Evolutionary conservation across 352 stramenopile genomes (phyloP).

Genomic region (Globisporangium orthogonon): DNA sequence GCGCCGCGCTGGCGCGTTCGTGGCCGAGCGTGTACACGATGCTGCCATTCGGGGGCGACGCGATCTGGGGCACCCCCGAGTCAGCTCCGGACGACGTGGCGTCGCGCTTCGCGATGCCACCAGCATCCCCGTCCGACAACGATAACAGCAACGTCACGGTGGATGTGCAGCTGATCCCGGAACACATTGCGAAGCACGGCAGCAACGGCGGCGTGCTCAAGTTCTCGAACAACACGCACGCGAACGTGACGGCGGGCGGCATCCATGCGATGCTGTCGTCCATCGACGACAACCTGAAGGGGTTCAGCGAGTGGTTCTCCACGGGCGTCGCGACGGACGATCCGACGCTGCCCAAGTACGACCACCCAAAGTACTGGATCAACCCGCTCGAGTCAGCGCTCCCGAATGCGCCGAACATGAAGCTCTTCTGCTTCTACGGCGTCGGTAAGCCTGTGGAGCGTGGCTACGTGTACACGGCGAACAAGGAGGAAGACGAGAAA

Average conservation of each 20-base stretch:
- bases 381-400: constrained; percentile 86
- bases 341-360: constrained; percentile 38
- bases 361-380: constrained; percentile 70
- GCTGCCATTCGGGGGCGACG: constrained; percentile 89
- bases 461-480: constrained; percentile 68
- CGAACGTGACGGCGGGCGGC: constrained; percentile 46
- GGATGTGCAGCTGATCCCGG: constrained; percentile 24
- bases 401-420: constrained; percentile 88
- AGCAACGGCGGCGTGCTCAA: constrained; percentile 44
- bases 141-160: constrained; percentile 16
- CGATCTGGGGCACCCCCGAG: constrained; percentile 72
- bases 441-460: constrained; percentile 87
- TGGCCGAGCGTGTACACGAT: constrained; percentile 88
- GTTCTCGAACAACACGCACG: constrained; percentile 42
- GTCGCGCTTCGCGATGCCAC: constrained; percentile 39
- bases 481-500: constrained; percentile 29
- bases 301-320: constrained; percentile 36
- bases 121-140: constrained; percentile 18
- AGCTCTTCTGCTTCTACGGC: constrained; percentile 94
- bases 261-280: constrained; percentile 41
- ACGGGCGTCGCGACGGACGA: constrained; percentile 33
- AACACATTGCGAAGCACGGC: constrained; percentile 39
- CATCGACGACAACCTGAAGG: constrained; percentile 41
- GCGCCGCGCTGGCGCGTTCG: constrained; percentile 51
- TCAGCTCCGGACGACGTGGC: constrained; percentile 64